Percentiles rank a stretch among this genome's conserved stretches.
Conservation (phyloP, 352 stramenopile species). For the Globisporangium orthogonon region DNA sequence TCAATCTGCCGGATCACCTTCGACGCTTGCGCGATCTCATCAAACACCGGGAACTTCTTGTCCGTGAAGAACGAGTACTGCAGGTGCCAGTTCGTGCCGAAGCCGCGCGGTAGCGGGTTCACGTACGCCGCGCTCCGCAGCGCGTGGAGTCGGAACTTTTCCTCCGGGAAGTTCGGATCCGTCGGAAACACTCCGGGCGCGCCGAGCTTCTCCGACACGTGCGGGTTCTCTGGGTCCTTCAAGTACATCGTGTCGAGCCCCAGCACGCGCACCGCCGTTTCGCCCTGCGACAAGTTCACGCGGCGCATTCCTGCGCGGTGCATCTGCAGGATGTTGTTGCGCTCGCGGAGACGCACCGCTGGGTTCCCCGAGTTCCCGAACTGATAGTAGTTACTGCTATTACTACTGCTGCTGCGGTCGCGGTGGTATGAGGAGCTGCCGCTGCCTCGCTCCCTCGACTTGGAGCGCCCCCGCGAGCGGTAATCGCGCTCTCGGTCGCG, state of each 20-base stretch:
- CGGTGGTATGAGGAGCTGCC: background rate
- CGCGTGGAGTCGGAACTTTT: slow-evolving; percentile 77
- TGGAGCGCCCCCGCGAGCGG: slow-evolving; percentile 31
- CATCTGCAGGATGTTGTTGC: slow-evolving; percentile 75
- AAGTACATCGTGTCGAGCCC: slow-evolving; percentile 57
- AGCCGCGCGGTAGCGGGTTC: slow-evolving; percentile 64
- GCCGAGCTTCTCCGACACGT: slow-evolving; percentile 64
- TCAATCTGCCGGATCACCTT: slow-evolving; percentile 40
- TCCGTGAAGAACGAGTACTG: slow-evolving; percentile 85
- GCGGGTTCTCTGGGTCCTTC: slow-evolving; percentile 58
- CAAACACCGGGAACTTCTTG: slow-evolving; percentile 68
- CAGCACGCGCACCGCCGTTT: slow-evolving; percentile 51
- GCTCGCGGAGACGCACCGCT: slow-evolving; percentile 45
- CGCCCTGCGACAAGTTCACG: slow-evolving; percentile 33
- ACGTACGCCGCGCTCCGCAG: slow-evolving; percentile 71
- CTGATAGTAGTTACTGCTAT: slow-evolving; percentile 36
- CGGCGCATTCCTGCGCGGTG: slow-evolving; percentile 48
- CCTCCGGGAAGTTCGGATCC: slow-evolving; percentile 64
- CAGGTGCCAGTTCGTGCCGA: slow-evolving; percentile 74
- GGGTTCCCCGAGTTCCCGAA: slow-evolving; percentile 46
- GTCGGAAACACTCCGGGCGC: slow-evolving; percentile 72
- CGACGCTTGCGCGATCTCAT: slow-evolving; percentile 46
- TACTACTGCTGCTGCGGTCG: slow-evolving; percentile 10
- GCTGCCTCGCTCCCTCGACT: slow-evolving; percentile 25
- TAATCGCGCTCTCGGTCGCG: slow-evolving; percentile 22